Percentiles rank a stretch among this genome's conserved stretches.
Conservation (phyloP, 768 basidiomycete species). For the Termitomyces sp. region DNA sequence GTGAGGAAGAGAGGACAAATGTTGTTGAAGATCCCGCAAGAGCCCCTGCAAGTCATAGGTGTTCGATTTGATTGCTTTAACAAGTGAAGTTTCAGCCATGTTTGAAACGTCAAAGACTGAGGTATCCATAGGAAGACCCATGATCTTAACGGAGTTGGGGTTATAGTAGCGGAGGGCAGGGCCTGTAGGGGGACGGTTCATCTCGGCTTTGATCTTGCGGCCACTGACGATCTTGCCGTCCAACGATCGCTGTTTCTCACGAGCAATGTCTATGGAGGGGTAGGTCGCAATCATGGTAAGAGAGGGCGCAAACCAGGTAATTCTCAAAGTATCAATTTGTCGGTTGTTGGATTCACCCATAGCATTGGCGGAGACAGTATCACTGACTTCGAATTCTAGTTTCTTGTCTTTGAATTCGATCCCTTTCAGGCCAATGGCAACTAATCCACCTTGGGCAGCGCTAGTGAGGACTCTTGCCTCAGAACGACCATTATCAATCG, state of each 20-base stretch:
- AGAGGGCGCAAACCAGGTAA: slow-evolving; percentile 53
- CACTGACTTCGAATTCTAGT: slow-evolving; percentile 39
- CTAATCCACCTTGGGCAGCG: slow-evolving; percentile 33
- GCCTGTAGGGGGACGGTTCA: slow-evolving; percentile 37
- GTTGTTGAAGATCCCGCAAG: slow-evolving; percentile 18
- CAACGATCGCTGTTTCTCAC: slow-evolving; percentile 31
- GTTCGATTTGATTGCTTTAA: slow-evolving; percentile 20
- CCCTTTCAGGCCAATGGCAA: slow-evolving; percentile 44
- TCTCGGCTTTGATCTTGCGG: slow-evolving; percentile 42
- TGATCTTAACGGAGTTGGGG: slow-evolving; percentile 38
- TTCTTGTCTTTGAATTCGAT: slow-evolving; percentile 41
- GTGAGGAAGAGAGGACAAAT: slow-evolving; percentile 18
- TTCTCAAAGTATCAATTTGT: slow-evolving; percentile 36
- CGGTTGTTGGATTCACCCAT: slow-evolving; percentile 35
- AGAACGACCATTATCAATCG: slow-evolving; percentile 22
- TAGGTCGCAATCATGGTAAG: slow-evolving; percentile 43
- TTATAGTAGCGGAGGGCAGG: slow-evolving; percentile 20
- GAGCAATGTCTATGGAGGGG: slow-evolving; percentile 25
- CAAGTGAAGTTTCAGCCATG: slow-evolving; percentile 26
- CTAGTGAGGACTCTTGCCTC: slow-evolving; percentile 45
- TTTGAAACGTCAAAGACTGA: slow-evolving; percentile 20
- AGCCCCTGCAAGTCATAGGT: slow-evolving; percentile 16
- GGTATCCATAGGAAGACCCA: slow-evolving; percentile 31
- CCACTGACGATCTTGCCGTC: slow-evolving; percentile 32
- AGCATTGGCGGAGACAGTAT: slow-evolving; percentile 33